Evolutionary conservation across 2,329 filamentous ascomycete species (phyloP).

Genomic region (Metarhizium rileyi): DNA sequence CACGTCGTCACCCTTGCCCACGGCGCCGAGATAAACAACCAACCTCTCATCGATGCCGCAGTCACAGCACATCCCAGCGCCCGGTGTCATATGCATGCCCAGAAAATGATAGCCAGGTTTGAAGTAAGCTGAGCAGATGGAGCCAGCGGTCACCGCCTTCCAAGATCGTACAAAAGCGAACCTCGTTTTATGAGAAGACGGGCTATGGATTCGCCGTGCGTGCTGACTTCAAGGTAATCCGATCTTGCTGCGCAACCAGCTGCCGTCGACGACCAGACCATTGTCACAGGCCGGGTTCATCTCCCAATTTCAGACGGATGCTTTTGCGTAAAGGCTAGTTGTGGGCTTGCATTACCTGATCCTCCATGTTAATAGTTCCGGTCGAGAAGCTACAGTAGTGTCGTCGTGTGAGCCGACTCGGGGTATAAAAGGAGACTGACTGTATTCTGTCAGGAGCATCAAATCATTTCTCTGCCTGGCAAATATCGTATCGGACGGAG

Average conservation of each 20-base stretch:
- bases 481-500: too few relatives aligned
- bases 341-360: neutral
- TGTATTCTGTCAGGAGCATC: too few relatives aligned
- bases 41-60: constrained; percentile 37
- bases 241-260: constrained; percentile 17
- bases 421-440: too few relatives aligned
- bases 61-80: constrained; percentile 43
- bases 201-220: constrained; percentile 33
- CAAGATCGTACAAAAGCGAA: constrained; percentile 24
- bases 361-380: too few relatives aligned
- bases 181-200: constrained; percentile 26
- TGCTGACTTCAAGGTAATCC: constrained; percentile 17
- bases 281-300: constrained; percentile 27
- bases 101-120: constrained; percentile 32
- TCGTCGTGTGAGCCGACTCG: too few relatives aligned
- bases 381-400: too few relatives aligned
- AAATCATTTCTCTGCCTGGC: too few relatives aligned
- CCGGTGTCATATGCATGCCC: constrained; percentile 39
- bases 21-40: constrained; percentile 19
- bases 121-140: constrained; percentile 23
- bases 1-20: constrained; percentile 38
- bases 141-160: constrained; percentile 24
- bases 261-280: constrained; percentile 23
- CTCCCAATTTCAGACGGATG: constrained; percentile 9
- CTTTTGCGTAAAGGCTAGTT: neutral